A percentile compares a stretch with the other conserved stretches of the same genome.
phyloP scores from a whole-genome alignment of 352 stramenopile species.

The Phytopythium aichiense region DNA sequence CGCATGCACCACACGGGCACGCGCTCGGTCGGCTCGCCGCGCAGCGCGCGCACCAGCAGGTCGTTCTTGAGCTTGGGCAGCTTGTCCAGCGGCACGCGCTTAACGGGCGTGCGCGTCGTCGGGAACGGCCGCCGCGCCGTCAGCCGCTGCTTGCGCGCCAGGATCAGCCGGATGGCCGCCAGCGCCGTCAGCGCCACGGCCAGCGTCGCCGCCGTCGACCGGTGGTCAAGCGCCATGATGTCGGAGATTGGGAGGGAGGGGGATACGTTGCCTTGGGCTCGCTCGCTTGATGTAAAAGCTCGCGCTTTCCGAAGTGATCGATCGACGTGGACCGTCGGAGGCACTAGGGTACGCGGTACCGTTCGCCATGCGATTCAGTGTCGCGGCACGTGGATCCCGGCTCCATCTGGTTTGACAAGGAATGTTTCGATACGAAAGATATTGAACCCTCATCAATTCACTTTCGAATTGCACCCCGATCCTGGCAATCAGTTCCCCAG shows the following conservation, averaged over 20 bases:
- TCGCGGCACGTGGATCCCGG: background rate
- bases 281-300: background rate
- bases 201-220: slow-evolving; percentile 12
- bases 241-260: too few species aligned
- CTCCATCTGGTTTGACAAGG: too few species aligned
- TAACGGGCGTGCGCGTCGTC: slow-evolving; percentile 56
- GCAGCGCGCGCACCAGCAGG: slow-evolving; percentile 80
- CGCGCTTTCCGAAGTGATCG: background rate
- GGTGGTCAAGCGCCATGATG: background rate
- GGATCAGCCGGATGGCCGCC: slow-evolving; percentile 53
- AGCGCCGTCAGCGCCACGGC: slow-evolving; percentile 42
- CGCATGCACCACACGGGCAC: slow-evolving; percentile 97
- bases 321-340: background rate
- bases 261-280: too few species aligned
- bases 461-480: background rate
- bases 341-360: too few species aligned
- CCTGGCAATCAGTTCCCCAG: too few species aligned
- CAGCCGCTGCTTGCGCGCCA: slow-evolving; percentile 49
- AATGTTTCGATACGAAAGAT: too few species aligned
- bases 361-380: too few species aligned
- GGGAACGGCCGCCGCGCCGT: slow-evolving; percentile 48
- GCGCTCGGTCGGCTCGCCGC: slow-evolving; percentile 84
- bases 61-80: slow-evolving; percentile 90
- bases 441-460: too few species aligned
- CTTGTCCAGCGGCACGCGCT: slow-evolving; percentile 61